Percentiles rank a stretch among this genome's conserved stretches.
These are phyloP conservation scores for Phytophthora sp. DNA, from an alignment of 352 stramenopile species.

Conservation along the genomic window DNA sequence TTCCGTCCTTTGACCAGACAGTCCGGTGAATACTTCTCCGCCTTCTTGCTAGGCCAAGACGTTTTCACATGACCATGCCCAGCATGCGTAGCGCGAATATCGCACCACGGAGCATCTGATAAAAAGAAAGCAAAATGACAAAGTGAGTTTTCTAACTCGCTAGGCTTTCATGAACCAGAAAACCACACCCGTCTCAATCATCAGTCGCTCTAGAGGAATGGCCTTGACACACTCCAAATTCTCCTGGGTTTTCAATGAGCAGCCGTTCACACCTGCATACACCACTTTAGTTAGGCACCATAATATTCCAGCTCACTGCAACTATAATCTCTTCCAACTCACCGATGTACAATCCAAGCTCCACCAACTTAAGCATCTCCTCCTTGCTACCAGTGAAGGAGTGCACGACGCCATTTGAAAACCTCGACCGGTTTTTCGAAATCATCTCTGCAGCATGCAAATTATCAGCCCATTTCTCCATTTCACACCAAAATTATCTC, in stretches of 20 bases:
- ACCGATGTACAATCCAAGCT: conserved; percentile 96
- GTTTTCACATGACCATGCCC: conserved; percentile 90
- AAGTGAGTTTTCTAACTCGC: no score
- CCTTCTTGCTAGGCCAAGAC: conserved; percentile 89
- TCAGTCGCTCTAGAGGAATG: conserved; percentile 92
- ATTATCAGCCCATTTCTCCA: neutral
- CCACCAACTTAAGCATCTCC: conserved; percentile 91
- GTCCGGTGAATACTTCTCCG: conserved; percentile 91
- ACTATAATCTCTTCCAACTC: no score
- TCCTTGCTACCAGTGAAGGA: conserved; percentile 95
- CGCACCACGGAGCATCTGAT: conserved; percentile 96
- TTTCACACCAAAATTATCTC: neutral
- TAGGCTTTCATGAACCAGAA: no score
- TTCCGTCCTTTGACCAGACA: conserved; percentile 95
- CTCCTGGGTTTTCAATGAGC: conserved; percentile 95
- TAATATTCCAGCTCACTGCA: neutral
- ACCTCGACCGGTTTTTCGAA: conserved; percentile 62
- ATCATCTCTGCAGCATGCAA: conserved; percentile 83
- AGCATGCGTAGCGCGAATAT: conserved; percentile 95
- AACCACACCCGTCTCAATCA: conserved; percentile 92
- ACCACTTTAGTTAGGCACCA: neutral
- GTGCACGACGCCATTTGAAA: conserved; percentile 94
- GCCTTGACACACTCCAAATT: conserved; percentile 93
- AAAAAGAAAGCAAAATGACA: neutral
- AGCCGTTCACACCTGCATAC: conserved; percentile 93